phyloP scores from a whole-genome alignment of 169 alveolate species.

The Perkinsus olseni region DNA sequence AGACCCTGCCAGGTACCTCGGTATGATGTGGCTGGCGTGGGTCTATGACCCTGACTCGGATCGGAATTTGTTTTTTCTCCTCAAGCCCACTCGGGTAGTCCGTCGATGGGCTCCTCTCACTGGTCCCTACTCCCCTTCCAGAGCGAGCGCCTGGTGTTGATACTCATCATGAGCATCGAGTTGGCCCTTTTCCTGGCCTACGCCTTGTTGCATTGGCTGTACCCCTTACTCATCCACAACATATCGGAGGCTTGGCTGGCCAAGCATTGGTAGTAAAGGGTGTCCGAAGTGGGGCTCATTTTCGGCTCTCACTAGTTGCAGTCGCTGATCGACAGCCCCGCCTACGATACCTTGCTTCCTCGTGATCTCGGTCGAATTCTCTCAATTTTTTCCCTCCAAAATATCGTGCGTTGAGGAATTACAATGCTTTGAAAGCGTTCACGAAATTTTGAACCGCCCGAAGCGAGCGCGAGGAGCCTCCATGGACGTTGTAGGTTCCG shows the following conservation, averaged over 20 bases:
- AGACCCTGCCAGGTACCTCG: neutral
- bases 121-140: neutral
- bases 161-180: neutral
- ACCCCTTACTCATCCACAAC: neutral
- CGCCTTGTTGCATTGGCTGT: neutral
- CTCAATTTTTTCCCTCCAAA: too few relatives aligned
- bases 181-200: neutral
- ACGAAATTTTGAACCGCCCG: too few relatives aligned
- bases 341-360: too few relatives aligned
- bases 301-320: too few relatives aligned
- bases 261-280: neutral
- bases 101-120: neutral
- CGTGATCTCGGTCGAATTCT: too few relatives aligned
- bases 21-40: neutral
- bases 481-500: neutral
- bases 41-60: neutral
- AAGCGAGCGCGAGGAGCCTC: too few relatives aligned
- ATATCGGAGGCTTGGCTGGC: neutral
- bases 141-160: neutral
- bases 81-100: neutral
- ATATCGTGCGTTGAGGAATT: too few relatives aligned
- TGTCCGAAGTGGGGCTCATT: too few relatives aligned
- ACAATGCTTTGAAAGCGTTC: too few relatives aligned
- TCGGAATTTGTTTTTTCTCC: neutral
- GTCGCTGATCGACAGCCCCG: too few relatives aligned